Evolutionary conservation across 768 basidiomycete species (phyloP).

Genomic region (Hortiboletus flavorubellus): DNA sequence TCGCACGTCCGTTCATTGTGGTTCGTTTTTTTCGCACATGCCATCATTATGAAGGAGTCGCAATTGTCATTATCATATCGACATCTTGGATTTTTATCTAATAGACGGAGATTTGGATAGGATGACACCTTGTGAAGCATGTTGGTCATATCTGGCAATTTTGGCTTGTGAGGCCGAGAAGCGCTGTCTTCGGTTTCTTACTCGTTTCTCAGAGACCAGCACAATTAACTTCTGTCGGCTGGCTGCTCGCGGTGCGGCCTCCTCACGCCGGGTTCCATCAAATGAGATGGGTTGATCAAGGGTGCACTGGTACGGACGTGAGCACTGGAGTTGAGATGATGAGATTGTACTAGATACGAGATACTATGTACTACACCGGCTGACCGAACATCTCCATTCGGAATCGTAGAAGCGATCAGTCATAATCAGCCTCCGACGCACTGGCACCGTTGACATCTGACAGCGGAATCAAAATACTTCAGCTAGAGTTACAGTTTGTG

Average conservation of each 20-base stretch:
- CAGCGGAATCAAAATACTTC: conserved; percentile 29
- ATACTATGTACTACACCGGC: neutral
- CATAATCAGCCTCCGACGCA: conserved; percentile 16
- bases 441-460: conserved; percentile 22
- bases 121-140: conserved; percentile 14
- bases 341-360: neutral
- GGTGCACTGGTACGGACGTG: conserved; percentile 3
- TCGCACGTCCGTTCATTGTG: conserved; percentile 6
- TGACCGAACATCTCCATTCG: neutral
- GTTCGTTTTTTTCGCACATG: conserved; percentile 8
- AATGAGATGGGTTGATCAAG: conserved; percentile 13
- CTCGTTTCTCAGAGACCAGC: conserved; percentile 11
- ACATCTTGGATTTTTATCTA: conserved; percentile 31
- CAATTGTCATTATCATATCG: conserved; percentile 21
- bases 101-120: conserved; percentile 36
- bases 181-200: conserved; percentile 11
- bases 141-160: conserved; percentile 26
- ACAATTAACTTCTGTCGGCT: conserved; percentile 25
- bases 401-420: conserved; percentile 10
- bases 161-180: conserved; percentile 15
- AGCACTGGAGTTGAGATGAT: conserved; percentile 2
- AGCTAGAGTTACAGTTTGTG: conserved; percentile 7
- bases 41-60: conserved; percentile 24
- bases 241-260: conserved; percentile 32
- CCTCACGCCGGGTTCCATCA: conserved; percentile 19